A percentile compares a stretch with the other conserved stretches of the same genome.
These are phyloP conservation scores for Fraxinus floribunda DNA, from an alignment of 305 asterid species.

Conservation along the genomic window DNA sequence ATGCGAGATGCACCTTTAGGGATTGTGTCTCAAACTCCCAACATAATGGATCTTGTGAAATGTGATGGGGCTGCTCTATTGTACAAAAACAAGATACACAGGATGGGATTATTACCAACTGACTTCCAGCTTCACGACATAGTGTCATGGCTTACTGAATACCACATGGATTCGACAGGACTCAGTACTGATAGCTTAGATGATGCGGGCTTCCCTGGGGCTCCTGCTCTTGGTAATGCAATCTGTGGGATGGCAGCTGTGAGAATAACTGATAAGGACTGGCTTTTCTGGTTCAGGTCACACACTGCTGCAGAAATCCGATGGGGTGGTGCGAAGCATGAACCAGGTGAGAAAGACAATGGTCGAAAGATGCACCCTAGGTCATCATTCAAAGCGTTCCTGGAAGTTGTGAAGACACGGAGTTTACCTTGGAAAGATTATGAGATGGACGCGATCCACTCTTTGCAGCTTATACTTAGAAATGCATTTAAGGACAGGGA, in stretches of 20 bases:
- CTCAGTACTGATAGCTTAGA: slow-evolving; percentile 83
- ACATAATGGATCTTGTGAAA: slow-evolving; percentile 87
- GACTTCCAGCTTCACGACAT: slow-evolving; percentile 70
- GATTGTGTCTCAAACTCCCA: slow-evolving; percentile 84
- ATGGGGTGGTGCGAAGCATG: slow-evolving; percentile 96
- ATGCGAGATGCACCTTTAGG: slow-evolving; percentile 84
- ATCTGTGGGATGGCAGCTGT: slow-evolving; percentile 97
- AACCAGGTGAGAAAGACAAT: slow-evolving; percentile 67
- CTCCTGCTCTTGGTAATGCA: slow-evolving; percentile 70
- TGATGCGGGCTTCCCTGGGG: slow-evolving; percentile 89
- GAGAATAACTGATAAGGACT: slow-evolving; percentile 64
- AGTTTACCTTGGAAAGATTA: slow-evolving; percentile 84
- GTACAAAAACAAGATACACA: slow-evolving; percentile 52
- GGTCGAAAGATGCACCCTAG: slow-evolving; percentile 84
- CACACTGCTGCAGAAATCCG: slow-evolving; percentile 86
- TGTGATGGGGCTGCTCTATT: slow-evolving; percentile 83
- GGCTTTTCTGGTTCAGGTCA: slow-evolving; percentile 95
- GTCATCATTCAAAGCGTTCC: slow-evolving; percentile 83
- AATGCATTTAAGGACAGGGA: slow-evolving; percentile 59
- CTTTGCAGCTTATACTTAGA: slow-evolving; percentile 85
- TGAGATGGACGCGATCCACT: slow-evolving; percentile 95
- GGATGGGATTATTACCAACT: slow-evolving; percentile 61
- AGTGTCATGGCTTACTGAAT: slow-evolving; percentile 78
- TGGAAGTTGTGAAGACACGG: slow-evolving; percentile 78
- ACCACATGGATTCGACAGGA: slow-evolving; percentile 84